Percentiles rank a stretch among this genome's conserved stretches.
Evolutionary conservation across 306 rosid species (phyloP).

Genomic region (Prunus mongolica): DNA sequence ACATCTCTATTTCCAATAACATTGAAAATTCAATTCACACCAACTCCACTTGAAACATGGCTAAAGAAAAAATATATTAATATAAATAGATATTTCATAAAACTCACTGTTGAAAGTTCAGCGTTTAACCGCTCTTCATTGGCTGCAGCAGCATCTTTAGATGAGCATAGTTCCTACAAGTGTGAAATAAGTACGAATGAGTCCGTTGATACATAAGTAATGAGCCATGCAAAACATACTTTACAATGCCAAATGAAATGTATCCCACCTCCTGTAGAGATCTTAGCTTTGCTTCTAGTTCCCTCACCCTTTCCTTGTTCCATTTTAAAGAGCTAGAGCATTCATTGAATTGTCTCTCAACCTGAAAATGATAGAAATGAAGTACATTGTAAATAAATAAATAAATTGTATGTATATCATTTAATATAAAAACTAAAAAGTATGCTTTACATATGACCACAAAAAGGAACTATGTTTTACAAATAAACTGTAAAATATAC

Average conservation of each 20-base stretch:
- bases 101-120: slow-evolving; percentile 85
- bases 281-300: slow-evolving; percentile 57
- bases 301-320: slow-evolving; percentile 83
- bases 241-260: slow-evolving; percentile 8
- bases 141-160: slow-evolving; percentile 64
- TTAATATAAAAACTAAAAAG: not conserved
- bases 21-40: not conserved
- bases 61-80: not conserved
- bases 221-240: not conserved
- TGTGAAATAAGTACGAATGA: slow-evolving; percentile 12
- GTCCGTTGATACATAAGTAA: slow-evolving; percentile 1
- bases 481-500: slow-evolving; percentile 6
- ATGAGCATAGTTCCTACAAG: slow-evolving; percentile 58
- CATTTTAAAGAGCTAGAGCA: slow-evolving; percentile 70
- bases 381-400: not conserved
- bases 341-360: slow-evolving; percentile 63
- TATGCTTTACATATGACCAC: not conserved
- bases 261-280: slow-evolving; percentile 71
- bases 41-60: not conserved
- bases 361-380: slow-evolving; percentile 37
- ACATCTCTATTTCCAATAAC: not conserved
- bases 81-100: slow-evolving; percentile 7
- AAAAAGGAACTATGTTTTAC: slow-evolving; percentile 2
- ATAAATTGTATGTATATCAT: not conserved
- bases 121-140: slow-evolving; percentile 70